Conservation (phyloP, 768 basidiomycete genomes). For the Phylloporus sp. region DNA sequence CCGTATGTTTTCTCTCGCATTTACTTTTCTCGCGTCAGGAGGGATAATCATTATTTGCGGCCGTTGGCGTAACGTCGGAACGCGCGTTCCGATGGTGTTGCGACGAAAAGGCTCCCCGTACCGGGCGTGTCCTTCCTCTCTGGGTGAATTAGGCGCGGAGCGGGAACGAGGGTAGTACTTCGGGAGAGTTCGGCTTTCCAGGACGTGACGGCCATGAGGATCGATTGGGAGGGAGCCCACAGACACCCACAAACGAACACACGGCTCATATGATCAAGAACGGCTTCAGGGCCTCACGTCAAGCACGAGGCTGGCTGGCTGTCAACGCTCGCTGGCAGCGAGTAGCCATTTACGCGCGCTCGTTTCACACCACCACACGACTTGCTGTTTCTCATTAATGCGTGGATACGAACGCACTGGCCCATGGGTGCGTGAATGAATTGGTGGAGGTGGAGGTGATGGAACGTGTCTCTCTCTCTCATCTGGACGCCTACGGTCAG, state of each 20-base stretch:
- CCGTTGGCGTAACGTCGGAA: conserved; percentile 13
- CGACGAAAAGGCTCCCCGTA: background rate
- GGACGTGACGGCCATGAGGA: conserved; percentile 11
- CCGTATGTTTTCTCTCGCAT: background rate
- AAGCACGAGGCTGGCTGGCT: conserved; percentile 23
- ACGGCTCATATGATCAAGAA: too few relatives aligned
- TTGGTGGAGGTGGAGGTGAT: too few relatives aligned
- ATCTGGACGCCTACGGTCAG: too few relatives aligned
- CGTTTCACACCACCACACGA: conserved; percentile 4
- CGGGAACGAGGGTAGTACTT: too few relatives aligned
- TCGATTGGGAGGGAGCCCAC: too few relatives aligned
- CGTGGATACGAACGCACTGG: background rate
- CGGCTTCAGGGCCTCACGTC: too few relatives aligned
- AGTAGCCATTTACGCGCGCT: too few relatives aligned
- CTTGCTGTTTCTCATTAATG: conserved; percentile 6
- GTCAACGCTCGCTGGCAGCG: too few relatives aligned
- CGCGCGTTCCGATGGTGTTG: conserved; percentile 5
- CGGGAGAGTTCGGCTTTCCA: conserved; percentile 12
- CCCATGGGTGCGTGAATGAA: background rate
- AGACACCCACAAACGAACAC: conserved; percentile 8
- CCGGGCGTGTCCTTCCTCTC: conserved; percentile 13
- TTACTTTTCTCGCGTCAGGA: too few relatives aligned
- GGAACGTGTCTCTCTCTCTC: too few relatives aligned
- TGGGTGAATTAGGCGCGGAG: conserved; percentile 18
- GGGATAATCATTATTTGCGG: background rate